These are phyloP conservation scores for baker's yeast (Saccharomyces cerevisiae) DNA, from an alignment of 805 yeast genomes.

Conservation along the genomic window DNA sequence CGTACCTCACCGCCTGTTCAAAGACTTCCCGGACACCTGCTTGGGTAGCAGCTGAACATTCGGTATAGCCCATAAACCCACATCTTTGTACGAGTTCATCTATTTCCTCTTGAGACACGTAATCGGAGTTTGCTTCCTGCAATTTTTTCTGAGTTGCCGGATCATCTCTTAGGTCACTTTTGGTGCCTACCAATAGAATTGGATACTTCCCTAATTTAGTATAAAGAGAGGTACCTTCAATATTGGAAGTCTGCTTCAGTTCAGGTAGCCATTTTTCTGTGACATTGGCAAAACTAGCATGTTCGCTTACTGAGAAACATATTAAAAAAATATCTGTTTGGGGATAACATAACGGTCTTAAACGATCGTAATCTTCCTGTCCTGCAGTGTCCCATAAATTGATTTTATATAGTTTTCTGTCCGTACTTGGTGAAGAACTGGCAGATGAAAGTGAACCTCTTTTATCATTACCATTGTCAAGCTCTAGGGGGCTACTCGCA, in stretches of 20 bases:
- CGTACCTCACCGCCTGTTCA: constrained; percentile 71
- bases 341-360: constrained; percentile 84
- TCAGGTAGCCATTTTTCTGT: constrained; percentile 82
- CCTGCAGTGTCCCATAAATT: constrained; percentile 97
- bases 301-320: constrained; percentile 79
- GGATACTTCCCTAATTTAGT: constrained; percentile 27
- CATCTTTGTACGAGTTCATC: constrained; percentile 56
- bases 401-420: constrained; percentile 56
- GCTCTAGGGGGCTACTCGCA: constrained; percentile 32
- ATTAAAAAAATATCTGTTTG: constrained; percentile 83
- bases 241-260: constrained; percentile 71
- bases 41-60: constrained; percentile 88
- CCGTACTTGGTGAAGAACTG: not conserved
- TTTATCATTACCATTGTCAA: constrained; percentile 18
- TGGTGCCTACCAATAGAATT: constrained; percentile 78
- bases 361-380: constrained; percentile 82
- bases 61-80: constrained; percentile 67
- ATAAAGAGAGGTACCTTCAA: constrained; percentile 31
- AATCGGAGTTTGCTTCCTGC: constrained; percentile 51
- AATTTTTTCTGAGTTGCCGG: constrained; percentile 60
- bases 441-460: constrained; percentile 5
- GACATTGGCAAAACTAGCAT: constrained; percentile 72
- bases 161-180: constrained; percentile 77
- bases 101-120: constrained; percentile 58
- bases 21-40: constrained; percentile 78